Conservation (phyloP, 2,329 filamentous ascomycete species). For the Achaetomium macrosporum region DNA sequence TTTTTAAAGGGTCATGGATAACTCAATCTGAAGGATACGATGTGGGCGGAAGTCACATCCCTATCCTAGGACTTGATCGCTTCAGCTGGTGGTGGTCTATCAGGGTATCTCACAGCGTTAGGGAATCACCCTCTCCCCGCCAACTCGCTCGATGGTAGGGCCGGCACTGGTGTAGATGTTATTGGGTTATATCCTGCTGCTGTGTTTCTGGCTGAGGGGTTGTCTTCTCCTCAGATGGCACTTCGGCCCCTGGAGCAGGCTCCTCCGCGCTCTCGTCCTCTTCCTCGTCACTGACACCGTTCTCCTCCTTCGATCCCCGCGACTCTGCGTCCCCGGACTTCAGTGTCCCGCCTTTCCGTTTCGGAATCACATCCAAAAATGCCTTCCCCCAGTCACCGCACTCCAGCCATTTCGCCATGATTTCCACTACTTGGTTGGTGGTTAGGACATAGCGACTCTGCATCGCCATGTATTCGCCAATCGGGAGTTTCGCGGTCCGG, state of each 20-base stretch:
- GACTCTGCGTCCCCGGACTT: conserved; percentile 35
- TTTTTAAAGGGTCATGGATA: conserved; percentile 2
- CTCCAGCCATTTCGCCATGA: conserved; percentile 92
- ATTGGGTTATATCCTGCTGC: neutral
- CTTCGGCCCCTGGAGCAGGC: neutral
- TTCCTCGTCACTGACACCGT: conserved; percentile 22
- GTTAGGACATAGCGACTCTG: conserved; percentile 77
- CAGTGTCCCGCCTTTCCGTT: conserved; percentile 75
- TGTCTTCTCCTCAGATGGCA: neutral
- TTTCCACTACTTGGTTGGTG: conserved; percentile 94
- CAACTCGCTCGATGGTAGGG: neutral
- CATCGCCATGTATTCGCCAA: conserved; percentile 94
- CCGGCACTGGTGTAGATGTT: neutral
- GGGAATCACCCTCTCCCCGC: neutral
- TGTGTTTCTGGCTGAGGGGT: neutral
- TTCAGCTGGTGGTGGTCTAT: neutral
- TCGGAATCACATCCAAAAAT: conserved; percentile 82
- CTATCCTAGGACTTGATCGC: too few species aligned
- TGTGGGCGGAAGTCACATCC: too few species aligned
- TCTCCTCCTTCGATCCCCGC: conserved; percentile 28
- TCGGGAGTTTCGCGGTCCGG: conserved; percentile 84
- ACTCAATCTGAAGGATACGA: too few species aligned
- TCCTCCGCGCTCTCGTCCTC: conserved; percentile 1
- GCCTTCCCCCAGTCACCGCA: conserved; percentile 85
- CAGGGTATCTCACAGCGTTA: neutral